Conservation (phyloP, 2,329 filamentous ascomycete genomes). For the Fusarium sacchari region DNA sequence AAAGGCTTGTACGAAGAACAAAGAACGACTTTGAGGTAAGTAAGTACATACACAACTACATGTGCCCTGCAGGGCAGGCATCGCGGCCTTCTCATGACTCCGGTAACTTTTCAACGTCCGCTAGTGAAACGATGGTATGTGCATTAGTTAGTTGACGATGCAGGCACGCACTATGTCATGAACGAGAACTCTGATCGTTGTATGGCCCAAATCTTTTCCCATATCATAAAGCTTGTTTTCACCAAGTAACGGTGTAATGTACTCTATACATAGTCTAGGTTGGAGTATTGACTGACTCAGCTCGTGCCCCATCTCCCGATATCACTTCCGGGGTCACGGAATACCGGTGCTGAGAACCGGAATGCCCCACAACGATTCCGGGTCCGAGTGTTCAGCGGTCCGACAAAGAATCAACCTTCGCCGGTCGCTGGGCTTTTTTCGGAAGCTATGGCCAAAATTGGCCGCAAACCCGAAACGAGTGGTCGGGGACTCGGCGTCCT, state of each 20-base stretch:
- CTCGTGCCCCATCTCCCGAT: neutral
- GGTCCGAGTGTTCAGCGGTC: neutral
- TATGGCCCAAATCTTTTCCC: neutral
- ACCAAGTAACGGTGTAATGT: neutral
- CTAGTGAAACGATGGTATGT: constrained; percentile 1
- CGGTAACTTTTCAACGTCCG: constrained; percentile 1
- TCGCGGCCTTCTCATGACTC: neutral
- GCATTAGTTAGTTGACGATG: neutral
- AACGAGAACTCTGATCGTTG: neutral
- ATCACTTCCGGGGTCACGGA: neutral
- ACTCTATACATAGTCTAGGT: neutral
- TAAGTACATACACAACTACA: neutral
- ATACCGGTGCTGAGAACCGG: neutral
- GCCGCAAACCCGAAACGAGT: neutral
- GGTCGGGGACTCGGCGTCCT: neutral
- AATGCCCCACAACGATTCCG: constrained; percentile 1
- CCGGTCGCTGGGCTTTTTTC: neutral
- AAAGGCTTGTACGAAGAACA: neutral
- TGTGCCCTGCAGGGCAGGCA: neutral
- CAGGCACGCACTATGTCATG: neutral
- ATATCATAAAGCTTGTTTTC: neutral
- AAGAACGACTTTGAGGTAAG: neutral
- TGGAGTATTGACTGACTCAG: constrained; percentile 1
- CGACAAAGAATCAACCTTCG: neutral
- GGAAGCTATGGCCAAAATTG: neutral